Evolutionary conservation across 1,284 basidiomycete species (phyloP).

Genomic region (Meira miltonrushii): DNA sequence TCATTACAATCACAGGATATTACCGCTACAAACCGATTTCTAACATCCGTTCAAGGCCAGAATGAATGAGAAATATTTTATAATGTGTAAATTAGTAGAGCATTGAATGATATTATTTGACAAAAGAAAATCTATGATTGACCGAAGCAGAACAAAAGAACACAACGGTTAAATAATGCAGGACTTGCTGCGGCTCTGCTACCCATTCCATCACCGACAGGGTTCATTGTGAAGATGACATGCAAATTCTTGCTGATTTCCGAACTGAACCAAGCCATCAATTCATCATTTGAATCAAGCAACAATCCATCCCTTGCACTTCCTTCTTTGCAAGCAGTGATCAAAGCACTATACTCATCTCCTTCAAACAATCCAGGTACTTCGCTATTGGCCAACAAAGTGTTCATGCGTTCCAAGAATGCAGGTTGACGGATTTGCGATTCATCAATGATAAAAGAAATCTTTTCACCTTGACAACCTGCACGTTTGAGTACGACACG

Average conservation of each 20-base stretch:
- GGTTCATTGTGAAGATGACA: slow-evolving; percentile 77
- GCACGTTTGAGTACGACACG: slow-evolving; percentile 85
- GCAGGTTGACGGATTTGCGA: slow-evolving; percentile 97
- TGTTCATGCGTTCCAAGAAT: slow-evolving; percentile 98
- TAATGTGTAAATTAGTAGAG: neutral
- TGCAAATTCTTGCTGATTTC: slow-evolving; percentile 46
- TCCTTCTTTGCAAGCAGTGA: slow-evolving; percentile 98
- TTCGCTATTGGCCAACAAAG: slow-evolving; percentile 96
- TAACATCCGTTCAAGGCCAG: no score
- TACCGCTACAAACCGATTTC: slow-evolving; percentile 19
- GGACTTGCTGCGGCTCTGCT: slow-evolving; percentile 95
- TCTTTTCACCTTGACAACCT: slow-evolving; percentile 97
- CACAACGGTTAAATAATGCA: slow-evolving; percentile 37
- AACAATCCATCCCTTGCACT: slow-evolving; percentile 95
- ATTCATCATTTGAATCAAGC: slow-evolving; percentile 84
- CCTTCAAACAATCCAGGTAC: slow-evolving; percentile 84
- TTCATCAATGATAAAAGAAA: slow-evolving; percentile 99
- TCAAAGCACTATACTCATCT: slow-evolving; percentile 90
- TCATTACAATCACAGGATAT: slow-evolving; percentile 23
- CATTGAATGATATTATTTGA: neutral
- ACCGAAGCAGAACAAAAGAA: slow-evolving; percentile 53
- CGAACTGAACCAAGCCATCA: slow-evolving; percentile 38
- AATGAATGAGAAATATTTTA: neutral
- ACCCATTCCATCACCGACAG: slow-evolving; percentile 88
- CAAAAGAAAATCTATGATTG: neutral